Evolutionary conservation across 2,329 filamentous ascomycete genomes (phyloP).

Genomic region (Trichoderma atrobrunneum): DNA sequence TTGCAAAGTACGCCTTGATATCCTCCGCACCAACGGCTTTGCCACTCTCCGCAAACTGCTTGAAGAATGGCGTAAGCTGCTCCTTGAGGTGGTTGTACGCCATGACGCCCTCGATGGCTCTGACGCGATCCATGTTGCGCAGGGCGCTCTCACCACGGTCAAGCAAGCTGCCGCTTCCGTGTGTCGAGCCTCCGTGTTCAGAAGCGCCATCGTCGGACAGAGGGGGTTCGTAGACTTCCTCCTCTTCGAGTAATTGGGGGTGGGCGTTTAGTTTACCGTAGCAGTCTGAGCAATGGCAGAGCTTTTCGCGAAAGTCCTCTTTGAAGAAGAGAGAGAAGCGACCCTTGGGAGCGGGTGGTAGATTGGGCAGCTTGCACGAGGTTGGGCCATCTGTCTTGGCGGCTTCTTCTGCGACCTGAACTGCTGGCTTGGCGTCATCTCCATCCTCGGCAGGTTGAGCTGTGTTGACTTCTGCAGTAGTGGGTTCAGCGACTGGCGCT

Average conservation of each 20-base stretch:
- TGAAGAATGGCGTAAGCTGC: slow-evolving; percentile 90
- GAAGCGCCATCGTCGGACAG: slow-evolving; percentile 65
- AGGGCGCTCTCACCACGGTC: slow-evolving; percentile 91
- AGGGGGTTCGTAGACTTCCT: slow-evolving; percentile 90
- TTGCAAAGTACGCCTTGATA: slow-evolving; percentile 95
- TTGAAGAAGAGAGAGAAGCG: slow-evolving; percentile 80
- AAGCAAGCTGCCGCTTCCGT: slow-evolving; percentile 77
- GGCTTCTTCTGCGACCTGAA: slow-evolving; percentile 9
- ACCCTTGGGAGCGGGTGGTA: slow-evolving; percentile 55
- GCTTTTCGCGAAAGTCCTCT: slow-evolving; percentile 70
- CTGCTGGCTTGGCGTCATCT: neutral
- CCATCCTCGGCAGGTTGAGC: neutral
- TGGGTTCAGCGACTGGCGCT: slow-evolving; percentile 14
- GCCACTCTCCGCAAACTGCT: slow-evolving; percentile 90
- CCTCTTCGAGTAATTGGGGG: slow-evolving; percentile 84
- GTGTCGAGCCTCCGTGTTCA: slow-evolving; percentile 53
- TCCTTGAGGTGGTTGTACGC: slow-evolving; percentile 96
- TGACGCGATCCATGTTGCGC: slow-evolving; percentile 86
- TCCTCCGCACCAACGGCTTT: slow-evolving; percentile 88
- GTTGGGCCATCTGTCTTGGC: neutral
- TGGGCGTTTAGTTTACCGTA: slow-evolving; percentile 69
- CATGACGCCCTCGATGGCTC: slow-evolving; percentile 95
- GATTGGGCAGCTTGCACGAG: slow-evolving; percentile 58
- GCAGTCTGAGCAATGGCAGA: slow-evolving; percentile 83
- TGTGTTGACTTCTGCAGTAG: neutral